Evolutionary conservation across 306 rosid genomes (phyloP).

Genomic region (Dryas alaskensis): DNA sequence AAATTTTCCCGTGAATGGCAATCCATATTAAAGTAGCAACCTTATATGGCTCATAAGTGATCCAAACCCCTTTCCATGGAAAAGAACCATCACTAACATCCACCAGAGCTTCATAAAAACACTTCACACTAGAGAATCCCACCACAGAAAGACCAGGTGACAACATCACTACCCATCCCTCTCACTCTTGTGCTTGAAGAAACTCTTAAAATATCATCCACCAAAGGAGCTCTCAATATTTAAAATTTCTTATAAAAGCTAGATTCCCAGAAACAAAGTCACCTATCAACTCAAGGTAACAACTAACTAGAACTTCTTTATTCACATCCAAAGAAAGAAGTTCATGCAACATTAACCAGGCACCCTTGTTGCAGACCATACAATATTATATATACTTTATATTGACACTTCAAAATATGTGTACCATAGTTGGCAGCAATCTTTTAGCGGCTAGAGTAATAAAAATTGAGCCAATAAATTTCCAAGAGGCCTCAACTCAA

Average conservation of each 20-base stretch:
- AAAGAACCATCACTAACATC: neutral
- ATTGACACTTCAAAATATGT: conserved; percentile 1
- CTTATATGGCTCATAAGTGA: neutral
- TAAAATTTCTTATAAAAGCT: neutral
- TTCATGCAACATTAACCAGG: neutral
- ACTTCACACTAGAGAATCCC: neutral
- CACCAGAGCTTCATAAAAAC: neutral
- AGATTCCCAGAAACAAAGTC: neutral
- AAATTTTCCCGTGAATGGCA: neutral
- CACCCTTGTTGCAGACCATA: neutral
- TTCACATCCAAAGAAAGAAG: conserved; percentile 1
- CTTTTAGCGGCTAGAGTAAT: neutral
- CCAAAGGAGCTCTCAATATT: neutral
- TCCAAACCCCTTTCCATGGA: neutral
- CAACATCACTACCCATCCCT: neutral
- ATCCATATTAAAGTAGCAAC: neutral
- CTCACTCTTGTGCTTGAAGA: neutral
- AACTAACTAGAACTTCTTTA: neutral
- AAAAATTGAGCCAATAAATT: neutral
- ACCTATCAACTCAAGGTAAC: neutral
- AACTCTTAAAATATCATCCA: neutral
- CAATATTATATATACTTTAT: neutral
- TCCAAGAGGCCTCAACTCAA: neutral
- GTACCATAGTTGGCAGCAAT: neutral
- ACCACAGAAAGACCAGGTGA: neutral